phyloP scores from a whole-genome alignment of 2,329 filamentous ascomycete species.

The Ceratocystis colombiana region DNA sequence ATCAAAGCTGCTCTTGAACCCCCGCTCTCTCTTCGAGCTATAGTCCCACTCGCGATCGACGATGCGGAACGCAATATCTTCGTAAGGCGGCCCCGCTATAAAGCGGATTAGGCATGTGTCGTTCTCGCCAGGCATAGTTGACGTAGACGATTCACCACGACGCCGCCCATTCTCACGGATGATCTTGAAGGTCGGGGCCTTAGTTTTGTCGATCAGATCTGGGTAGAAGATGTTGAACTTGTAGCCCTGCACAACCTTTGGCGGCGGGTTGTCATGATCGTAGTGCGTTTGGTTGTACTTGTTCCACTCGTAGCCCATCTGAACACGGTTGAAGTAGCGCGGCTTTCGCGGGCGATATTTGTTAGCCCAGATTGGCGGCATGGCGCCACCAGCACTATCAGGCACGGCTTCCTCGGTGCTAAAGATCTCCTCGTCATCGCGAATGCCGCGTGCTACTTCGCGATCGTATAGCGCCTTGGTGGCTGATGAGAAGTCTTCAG shows the following conservation, averaged over 20 bases:
- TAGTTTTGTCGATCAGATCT: constrained; percentile 87
- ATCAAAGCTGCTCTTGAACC: constrained; percentile 94
- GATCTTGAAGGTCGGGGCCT: constrained; percentile 91
- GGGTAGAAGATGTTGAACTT: constrained; percentile 99
- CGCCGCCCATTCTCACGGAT: constrained; percentile 84
- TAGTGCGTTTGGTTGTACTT: constrained; percentile 99
- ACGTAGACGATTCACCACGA: constrained; percentile 83
- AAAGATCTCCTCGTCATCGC: constrained; percentile 94
- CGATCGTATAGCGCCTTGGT: constrained; percentile 85
- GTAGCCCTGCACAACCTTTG: constrained; percentile 96
- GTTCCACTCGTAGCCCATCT: constrained; percentile 99
- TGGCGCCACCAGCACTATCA: constrained; percentile 39
- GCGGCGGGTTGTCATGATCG: constrained; percentile 93
- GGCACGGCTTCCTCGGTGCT: constrained; percentile 74
- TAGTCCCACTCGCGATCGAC: constrained; percentile 99
- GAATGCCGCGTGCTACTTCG: constrained; percentile 80
- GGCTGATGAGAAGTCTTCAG: constrained; percentile 75
- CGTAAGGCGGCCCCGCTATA: constrained; percentile 87
- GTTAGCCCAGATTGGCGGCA: constrained; percentile 62
- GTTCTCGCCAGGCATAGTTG: constrained; percentile 86
- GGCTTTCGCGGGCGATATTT: constrained; percentile 87
- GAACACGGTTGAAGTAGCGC: constrained; percentile 92
- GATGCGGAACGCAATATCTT: constrained; percentile 93
- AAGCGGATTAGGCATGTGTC: constrained; percentile 96
- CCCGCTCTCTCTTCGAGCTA: constrained; percentile 85